phyloP scores from a whole-genome alignment of 2,329 filamentous ascomycete species.

The Gaeumannomyces tritici region DNA sequence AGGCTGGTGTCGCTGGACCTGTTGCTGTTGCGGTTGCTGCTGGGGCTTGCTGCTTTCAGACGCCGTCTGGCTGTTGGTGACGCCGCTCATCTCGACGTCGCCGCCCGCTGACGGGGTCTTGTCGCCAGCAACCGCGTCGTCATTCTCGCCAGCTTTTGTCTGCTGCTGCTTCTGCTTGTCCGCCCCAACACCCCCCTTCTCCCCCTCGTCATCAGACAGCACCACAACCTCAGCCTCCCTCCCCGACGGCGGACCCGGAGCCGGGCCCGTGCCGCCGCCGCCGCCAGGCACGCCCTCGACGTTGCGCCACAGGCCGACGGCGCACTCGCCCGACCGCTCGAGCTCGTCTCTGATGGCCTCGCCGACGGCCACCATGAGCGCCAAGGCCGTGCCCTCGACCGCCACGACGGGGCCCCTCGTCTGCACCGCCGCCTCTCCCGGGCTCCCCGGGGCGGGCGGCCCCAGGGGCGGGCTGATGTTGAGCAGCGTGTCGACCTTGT shows the following conservation, averaged over 20 bases:
- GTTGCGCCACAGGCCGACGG: slow-evolving; percentile 36
- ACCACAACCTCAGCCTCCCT: slow-evolving; percentile 24
- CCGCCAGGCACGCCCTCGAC: slow-evolving; percentile 11
- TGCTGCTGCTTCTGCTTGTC: not conserved
- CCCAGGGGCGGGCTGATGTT: slow-evolving; percentile 64
- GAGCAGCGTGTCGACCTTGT: slow-evolving; percentile 68
- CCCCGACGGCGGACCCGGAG: too few species aligned
- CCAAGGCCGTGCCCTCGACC: slow-evolving; percentile 61
- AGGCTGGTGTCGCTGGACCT: slow-evolving; percentile 12
- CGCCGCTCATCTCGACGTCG: not conserved
- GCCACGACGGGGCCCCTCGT: slow-evolving; percentile 72
- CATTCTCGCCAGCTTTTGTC: not conserved
- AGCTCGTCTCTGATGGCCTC: slow-evolving; percentile 57
- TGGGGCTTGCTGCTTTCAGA: not conserved
- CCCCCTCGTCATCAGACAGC: not conserved
- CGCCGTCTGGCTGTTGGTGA: not conserved
- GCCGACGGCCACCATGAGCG: slow-evolving; percentile 46
- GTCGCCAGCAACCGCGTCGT: not conserved
- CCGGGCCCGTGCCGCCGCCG: not conserved
- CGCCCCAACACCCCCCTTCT: not conserved
- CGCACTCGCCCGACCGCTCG: slow-evolving; percentile 29
- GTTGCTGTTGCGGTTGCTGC: slow-evolving; percentile 7
- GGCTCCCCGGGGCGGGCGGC: slow-evolving; percentile 18
- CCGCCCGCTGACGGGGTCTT: not conserved
- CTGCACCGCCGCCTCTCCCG: slow-evolving; percentile 18